These are phyloP conservation scores for Paecilomyces sp. DNA, from an alignment of 2,329 filamentous ascomycete genomes.

Conservation along the genomic window DNA sequence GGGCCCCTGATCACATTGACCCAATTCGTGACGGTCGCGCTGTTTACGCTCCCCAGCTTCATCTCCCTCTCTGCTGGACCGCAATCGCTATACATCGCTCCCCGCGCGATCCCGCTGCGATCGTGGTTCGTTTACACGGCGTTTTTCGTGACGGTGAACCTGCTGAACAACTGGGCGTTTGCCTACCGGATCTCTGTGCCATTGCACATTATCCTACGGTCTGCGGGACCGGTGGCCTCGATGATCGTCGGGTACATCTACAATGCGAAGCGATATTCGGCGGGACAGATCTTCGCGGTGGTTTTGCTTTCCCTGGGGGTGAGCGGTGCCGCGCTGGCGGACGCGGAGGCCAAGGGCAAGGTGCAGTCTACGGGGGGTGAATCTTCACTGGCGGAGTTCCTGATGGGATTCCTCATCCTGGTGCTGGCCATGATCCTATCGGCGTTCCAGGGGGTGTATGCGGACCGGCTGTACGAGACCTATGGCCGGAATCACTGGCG, in stretches of 20 bases:
- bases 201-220: constrained; percentile 91
- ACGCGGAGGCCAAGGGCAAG: constrained; percentile 81
- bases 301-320: constrained; percentile 78
- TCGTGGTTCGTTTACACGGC: constrained; percentile 85
- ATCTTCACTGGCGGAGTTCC: constrained; percentile 35
- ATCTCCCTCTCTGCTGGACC: constrained; percentile 55
- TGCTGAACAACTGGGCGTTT: constrained; percentile 96
- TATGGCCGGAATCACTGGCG: constrained; percentile 82
- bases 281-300: constrained; percentile 73
- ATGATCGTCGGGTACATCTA: constrained; percentile 84
- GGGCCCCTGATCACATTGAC: constrained; percentile 83
- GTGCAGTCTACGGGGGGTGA: constrained; percentile 33
- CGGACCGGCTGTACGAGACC: constrained; percentile 77
- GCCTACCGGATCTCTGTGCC: constrained; percentile 95
- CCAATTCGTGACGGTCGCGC: constrained; percentile 76
- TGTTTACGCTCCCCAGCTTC: constrained; percentile 69
- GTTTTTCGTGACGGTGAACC: constrained; percentile 88
- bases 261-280: constrained; percentile 71
- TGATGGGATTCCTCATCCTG: constrained; percentile 69
- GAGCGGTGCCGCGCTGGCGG: constrained; percentile 79
- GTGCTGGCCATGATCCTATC: constrained; percentile 84
- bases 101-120: constrained; percentile 71
- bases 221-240: constrained; percentile 91
- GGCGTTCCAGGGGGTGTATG: constrained; percentile 91
- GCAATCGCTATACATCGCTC: constrained; percentile 64